Evolutionary conservation across 805 yeast genomes (phyloP).

Genomic region (Suhomyces canberraensis): DNA sequence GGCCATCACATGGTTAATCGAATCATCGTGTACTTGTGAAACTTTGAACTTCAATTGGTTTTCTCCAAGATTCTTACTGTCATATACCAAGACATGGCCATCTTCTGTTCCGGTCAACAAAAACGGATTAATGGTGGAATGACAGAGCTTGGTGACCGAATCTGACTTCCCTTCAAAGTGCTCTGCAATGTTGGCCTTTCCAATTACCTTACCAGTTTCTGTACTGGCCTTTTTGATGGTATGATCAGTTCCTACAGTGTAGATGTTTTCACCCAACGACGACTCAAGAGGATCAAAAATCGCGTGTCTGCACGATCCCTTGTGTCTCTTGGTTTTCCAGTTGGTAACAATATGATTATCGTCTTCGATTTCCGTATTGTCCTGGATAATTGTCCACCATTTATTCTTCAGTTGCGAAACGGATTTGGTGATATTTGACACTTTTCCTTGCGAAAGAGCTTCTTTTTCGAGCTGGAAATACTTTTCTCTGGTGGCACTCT

Average conservation of each 20-base stretch:
- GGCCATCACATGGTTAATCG: conserved; percentile 70
- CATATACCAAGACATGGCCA: conserved; percentile 64
- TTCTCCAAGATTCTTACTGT: conserved; percentile 50
- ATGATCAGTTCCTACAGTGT: conserved; percentile 76
- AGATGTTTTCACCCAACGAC: conserved; percentile 50
- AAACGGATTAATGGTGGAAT: conserved; percentile 46
- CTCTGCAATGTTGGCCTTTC: conserved; percentile 39
- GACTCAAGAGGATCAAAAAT: conserved; percentile 53
- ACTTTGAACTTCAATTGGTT: conserved; percentile 43
- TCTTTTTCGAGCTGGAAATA: conserved; percentile 19
- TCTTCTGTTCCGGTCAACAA: conserved; percentile 63
- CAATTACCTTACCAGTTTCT: conserved; percentile 70
- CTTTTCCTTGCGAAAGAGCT: conserved; percentile 22
- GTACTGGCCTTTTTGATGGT: conserved; percentile 71
- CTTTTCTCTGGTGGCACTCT: conserved; percentile 20
- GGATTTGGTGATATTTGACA: conserved; percentile 21
- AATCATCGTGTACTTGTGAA: conserved; percentile 64
- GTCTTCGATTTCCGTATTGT: conserved; percentile 21
- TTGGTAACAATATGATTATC: conserved; percentile 32
- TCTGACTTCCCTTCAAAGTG: conserved; percentile 24
- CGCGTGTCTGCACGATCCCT: conserved; percentile 78
- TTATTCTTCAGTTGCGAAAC: conserved; percentile 35
- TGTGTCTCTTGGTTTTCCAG: conserved; percentile 91
- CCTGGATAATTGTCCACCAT: conserved; percentile 45
- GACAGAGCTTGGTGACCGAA: conserved; percentile 42